A percentile compares a stretch with the other conserved stretches of the same genome.
Evolutionary conservation across 108 stramenopile genomes (phyloP).

Genomic region (Nitzschia putrida): DNA sequence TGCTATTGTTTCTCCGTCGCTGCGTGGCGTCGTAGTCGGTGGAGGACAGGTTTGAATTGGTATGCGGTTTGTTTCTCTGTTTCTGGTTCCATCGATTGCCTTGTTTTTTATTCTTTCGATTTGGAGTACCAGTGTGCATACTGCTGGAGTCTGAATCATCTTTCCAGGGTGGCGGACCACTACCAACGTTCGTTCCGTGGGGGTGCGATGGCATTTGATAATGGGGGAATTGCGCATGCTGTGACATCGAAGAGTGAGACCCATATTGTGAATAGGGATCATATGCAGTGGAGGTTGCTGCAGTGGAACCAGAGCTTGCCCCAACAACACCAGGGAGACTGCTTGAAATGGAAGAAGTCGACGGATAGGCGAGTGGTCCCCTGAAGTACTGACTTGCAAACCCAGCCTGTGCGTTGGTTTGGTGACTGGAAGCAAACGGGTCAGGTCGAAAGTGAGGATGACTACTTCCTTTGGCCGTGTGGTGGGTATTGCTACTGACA

Average conservation of each 20-base stretch:
- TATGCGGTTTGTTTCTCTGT: too few relatives aligned
- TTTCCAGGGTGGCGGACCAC: background rate
- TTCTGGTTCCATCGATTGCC: background rate
- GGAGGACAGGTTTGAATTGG: too few relatives aligned
- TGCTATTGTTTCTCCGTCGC: background rate
- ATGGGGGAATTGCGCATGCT: background rate
- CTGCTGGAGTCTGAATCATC: background rate
- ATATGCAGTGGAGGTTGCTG: background rate
- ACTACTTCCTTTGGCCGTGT: too few relatives aligned
- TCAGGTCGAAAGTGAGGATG: too few relatives aligned
- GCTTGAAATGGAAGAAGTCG: background rate
- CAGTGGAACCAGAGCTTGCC: slow-evolving; percentile 7
- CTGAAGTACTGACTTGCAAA: too few relatives aligned
- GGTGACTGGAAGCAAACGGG: too few relatives aligned
- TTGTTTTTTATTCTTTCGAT: background rate
- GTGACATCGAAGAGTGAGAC: background rate
- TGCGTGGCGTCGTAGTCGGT: too few relatives aligned
- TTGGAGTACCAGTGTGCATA: background rate
- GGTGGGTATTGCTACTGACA: too few relatives aligned
- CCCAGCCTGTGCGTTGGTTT: too few relatives aligned
- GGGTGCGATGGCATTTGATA: background rate
- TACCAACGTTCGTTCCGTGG: background rate
- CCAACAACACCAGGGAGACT: slow-evolving; percentile 3
- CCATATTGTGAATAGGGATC: background rate
- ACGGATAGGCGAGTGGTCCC: too few relatives aligned